Base-by-base conservation (phyloP, 176 grass and related monocot genomes). In the Olyra latifolia region DNA sequence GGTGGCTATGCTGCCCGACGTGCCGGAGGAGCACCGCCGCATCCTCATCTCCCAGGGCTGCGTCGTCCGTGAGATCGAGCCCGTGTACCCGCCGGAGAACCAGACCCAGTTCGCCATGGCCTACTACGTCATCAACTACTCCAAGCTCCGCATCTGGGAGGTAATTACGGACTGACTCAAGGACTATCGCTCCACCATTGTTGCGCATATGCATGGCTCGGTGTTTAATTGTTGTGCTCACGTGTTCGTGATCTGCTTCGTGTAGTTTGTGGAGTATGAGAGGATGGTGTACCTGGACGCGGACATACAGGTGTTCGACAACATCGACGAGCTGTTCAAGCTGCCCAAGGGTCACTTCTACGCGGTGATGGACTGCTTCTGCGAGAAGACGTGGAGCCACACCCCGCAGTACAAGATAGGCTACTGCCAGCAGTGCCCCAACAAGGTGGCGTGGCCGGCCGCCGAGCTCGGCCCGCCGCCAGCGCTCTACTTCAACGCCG, bases 61-160 rank as follows among this genome's bases (percentile, higher is more conserved):
- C 80, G 72, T 97, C 62, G 71, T 97, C 65, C 91, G 82, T 28
- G 94, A 97, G 87, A 94, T 97, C 82, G 75, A 82, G 28, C 94
- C 94, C 5, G 77, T 97, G 23, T 94, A 97, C 82, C 94, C 94
- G 3, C 94, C 94, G 5, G 84, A 94, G 85, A 94, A 86, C 82
- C 94, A 97, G 70, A 97, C 91, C 12, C 87, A 94, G 87, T 97
- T 94, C 47, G 94, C 94, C 79, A 94, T 91, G 94, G 87, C 94
- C 0, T 97, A 97, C 72, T 97, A 97, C 74, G 91, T 91, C 44
- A 94, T 97, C 81, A 97, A 94, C 75, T 97, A 97, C 79, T 97
- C 94, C 86, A 97, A 97, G 89, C 94, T 97, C 79, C 91, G 91
- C 8, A 94, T 97, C 69, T 97, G 94, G 94, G 91, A 90, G 94